Evolutionary conservation across 2,329 filamentous ascomycete genomes (phyloP).

Genomic region (Epichloe scottii): DNA sequence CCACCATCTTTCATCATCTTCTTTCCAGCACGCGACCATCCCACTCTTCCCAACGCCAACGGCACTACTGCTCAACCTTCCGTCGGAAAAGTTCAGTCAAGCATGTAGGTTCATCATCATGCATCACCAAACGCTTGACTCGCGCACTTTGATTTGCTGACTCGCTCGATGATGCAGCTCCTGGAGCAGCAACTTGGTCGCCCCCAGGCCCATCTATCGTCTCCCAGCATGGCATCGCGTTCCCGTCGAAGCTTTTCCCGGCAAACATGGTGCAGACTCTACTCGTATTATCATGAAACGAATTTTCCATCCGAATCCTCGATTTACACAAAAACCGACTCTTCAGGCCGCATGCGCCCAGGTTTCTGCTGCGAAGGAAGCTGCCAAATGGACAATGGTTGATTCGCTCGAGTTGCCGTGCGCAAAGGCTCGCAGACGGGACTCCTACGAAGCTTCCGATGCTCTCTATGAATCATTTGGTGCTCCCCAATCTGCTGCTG

Average conservation of each 20-base stretch:
- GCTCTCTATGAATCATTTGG: not conserved
- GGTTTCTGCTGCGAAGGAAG: not conserved
- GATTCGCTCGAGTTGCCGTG: constrained; percentile 3
- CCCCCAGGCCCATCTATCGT: constrained; percentile 10
- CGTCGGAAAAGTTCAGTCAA: not conserved
- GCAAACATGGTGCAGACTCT: constrained; percentile 6
- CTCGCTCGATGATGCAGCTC: constrained; percentile 8
- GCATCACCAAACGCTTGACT: not conserved
- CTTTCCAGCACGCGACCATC: constrained; percentile 12
- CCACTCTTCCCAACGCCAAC: not conserved
- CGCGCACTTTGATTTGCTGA: not conserved
- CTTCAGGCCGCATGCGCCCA: not conserved
- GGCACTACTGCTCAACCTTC: not conserved
- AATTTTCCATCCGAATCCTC: constrained; percentile 10
- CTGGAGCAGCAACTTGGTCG: constrained; percentile 12
- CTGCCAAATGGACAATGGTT: not conserved
- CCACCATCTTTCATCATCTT: constrained; percentile 14
- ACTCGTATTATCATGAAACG: constrained; percentile 22
- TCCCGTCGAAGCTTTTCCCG: constrained; percentile 12
- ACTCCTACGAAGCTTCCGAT: constrained; percentile 2
- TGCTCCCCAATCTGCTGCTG: constrained; percentile 4
- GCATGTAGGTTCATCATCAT: not conserved
- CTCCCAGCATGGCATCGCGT: constrained; percentile 21
- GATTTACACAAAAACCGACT: not conserved
- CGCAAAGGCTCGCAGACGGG: constrained; percentile 4